These are phyloP conservation scores for Colletotrichum sp. DNA, from an alignment of 2,329 filamentous ascomycete species.

Conservation along the genomic window DNA sequence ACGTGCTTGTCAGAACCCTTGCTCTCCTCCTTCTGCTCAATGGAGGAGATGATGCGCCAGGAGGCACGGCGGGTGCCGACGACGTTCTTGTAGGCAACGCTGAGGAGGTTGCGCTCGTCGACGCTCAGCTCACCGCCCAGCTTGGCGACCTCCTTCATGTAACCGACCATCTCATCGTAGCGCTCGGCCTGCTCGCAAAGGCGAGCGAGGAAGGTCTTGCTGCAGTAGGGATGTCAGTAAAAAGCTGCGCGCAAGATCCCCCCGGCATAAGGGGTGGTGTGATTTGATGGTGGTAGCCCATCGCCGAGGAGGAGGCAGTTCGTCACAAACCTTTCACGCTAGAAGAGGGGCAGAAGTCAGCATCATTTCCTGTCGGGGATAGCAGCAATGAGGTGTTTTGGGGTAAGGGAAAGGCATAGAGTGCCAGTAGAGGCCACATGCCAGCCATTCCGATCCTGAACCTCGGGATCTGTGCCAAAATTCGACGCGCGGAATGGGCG, in stretches of 20 bases:
- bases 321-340: constrained; percentile 71
- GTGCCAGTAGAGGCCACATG: background rate
- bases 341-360: constrained; percentile 40
- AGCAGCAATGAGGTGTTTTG: constrained; percentile 7
- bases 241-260: background rate
- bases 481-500: background rate
- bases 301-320: constrained; percentile 5
- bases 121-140: constrained; percentile 81
- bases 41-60: constrained; percentile 99
- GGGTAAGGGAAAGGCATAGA: background rate
- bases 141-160: constrained; percentile 99
- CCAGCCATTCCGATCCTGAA: background rate
- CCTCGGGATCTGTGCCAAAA: background rate
- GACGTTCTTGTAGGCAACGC: constrained; percentile 99
- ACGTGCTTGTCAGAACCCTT: constrained; percentile 98
- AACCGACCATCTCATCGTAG: constrained; percentile 99
- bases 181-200: constrained; percentile 99
- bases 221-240: constrained; percentile 42
- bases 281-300: constrained; percentile 1
- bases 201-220: constrained; percentile 99
- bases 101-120: constrained; percentile 98
- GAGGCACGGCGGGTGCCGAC: constrained; percentile 97
- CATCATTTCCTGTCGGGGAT: constrained; percentile 23
- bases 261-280: constrained; percentile 7
- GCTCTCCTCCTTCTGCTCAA: constrained; percentile 99